Base-by-base conservation (phyloP, 225 moss, liverwort and hornwort genomes). In the Pseudoscleropodium purum region DNA sequence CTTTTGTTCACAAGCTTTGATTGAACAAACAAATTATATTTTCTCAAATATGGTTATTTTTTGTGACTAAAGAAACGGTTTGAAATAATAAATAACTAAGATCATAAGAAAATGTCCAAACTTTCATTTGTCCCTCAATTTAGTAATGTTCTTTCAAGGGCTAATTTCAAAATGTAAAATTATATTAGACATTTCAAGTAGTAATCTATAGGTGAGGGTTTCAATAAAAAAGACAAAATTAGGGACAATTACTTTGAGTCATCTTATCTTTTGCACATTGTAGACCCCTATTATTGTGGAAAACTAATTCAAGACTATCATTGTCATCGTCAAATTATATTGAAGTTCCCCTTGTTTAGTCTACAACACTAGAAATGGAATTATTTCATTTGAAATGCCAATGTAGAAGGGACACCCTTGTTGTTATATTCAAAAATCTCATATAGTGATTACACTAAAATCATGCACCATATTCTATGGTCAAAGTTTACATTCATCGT, bases 1-100 rank as follows among this genome's bases (percentile, higher is more conserved):
- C 15, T 56, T 78, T 37, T 34, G 15, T 56, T 37, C 4, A 0
- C 0, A 6, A 9, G 2, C 9, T 24, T 0, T 8, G 0, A 15
- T 37, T 24, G 15, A 23, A 52, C 1, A 24, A 11, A 54, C n/a
- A 36, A 54, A 14, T 9, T 36, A 15, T 36, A 37, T 56, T 25
- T 78, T 0, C 1, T 15, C 15, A 33, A 54, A 9, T 24, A 52
- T 6, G 3, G 36, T 52, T 52, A 52, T 9, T 36, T 77, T 8
- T 52, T 54, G 3, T 24, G n/a, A n/a, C n/a, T n/a, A n/a, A n/a
- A 6, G 0, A 14, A 23, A 24, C 9, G 5, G 9, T 36, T 77
- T 36, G 20, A 51, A 76, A 7, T 36, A 36, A 33, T 33, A 33
- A 4, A 20, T 51, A 29, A 33, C 3, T 33, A 20, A 51, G 7